These are phyloP conservation scores for Fusarium sambucinum DNA, from an alignment of 2,329 filamentous ascomycete species.

Conservation along the genomic window DNA sequence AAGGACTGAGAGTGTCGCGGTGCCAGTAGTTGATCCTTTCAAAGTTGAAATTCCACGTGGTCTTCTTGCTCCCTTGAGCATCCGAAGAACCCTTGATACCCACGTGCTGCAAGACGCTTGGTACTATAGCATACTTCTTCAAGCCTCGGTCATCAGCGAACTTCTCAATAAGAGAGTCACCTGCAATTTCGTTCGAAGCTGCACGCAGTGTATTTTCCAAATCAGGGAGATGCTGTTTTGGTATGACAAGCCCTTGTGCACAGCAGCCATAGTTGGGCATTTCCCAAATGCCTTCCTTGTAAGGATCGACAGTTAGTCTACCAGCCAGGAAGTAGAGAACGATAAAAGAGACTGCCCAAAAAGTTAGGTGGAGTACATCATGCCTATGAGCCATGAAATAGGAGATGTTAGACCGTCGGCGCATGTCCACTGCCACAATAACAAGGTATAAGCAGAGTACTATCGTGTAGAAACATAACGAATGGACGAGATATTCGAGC, in stretches of 20 bases:
- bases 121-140: constrained; percentile 51
- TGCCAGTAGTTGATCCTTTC: too few species aligned
- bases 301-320: constrained; percentile 43
- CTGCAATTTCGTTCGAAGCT: constrained; percentile 42
- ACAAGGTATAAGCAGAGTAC: constrained; percentile 33
- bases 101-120: constrained; percentile 52
- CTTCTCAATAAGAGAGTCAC: constrained; percentile 51
- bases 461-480: neutral
- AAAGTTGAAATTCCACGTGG: constrained; percentile 52
- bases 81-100: constrained; percentile 49
- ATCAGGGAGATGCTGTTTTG: constrained; percentile 42
- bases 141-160: constrained; percentile 44
- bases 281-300: constrained; percentile 46
- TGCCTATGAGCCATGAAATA: neutral
- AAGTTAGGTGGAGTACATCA: constrained; percentile 30
- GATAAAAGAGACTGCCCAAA: constrained; percentile 46
- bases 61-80: constrained; percentile 38
- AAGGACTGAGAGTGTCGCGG: neutral
- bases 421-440: constrained; percentile 13
- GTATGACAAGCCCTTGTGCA: constrained; percentile 52
- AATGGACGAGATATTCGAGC: constrained; percentile 42
- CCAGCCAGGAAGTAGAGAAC: constrained; percentile 49
- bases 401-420: constrained; percentile 2
- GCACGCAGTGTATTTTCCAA: constrained; percentile 36
- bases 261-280: constrained; percentile 54